These are phyloP conservation scores for Trametes villosa DNA, from an alignment of 768 basidiomycete species.

Conservation along the genomic window DNA sequence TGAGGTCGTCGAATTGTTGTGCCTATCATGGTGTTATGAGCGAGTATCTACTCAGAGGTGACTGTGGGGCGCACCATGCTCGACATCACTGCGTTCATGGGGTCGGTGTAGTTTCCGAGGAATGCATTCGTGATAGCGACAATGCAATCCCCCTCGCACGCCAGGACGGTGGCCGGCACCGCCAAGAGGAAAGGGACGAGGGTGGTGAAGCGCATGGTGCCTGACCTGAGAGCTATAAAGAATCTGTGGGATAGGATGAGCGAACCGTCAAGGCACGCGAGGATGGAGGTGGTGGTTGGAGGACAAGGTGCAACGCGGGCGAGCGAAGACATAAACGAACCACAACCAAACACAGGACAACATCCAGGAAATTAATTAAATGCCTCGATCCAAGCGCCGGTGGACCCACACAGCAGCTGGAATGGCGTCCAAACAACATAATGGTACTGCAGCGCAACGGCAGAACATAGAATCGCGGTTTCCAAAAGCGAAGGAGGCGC, in stretches of 20 bases:
- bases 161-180: constrained; percentile 45
- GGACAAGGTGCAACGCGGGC: not conserved
- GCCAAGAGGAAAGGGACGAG: constrained; percentile 24
- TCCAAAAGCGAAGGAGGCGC: too few species aligned
- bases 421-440: too few species aligned
- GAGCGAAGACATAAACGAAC: constrained; percentile 2
- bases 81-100: constrained; percentile 44
- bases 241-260: not conserved
- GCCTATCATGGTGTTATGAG: constrained; percentile 36
- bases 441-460: too few species aligned
- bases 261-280: constrained; percentile 14
- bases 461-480: too few species aligned
- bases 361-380: not conserved
- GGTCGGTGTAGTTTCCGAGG: constrained; percentile 50
- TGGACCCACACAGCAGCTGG: not conserved
- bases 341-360: constrained; percentile 15
- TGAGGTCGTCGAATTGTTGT: constrained; percentile 38
- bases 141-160: constrained; percentile 77
- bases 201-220: constrained; percentile 27
- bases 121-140: constrained; percentile 60
- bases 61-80: constrained; percentile 45
- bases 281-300: constrained; percentile 1
- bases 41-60: constrained; percentile 11
- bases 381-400: not conserved
- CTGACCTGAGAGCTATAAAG: not conserved